Conservation (phyloP, 2,329 filamentous ascomycete species). For the Spiromastix sp. region DNA sequence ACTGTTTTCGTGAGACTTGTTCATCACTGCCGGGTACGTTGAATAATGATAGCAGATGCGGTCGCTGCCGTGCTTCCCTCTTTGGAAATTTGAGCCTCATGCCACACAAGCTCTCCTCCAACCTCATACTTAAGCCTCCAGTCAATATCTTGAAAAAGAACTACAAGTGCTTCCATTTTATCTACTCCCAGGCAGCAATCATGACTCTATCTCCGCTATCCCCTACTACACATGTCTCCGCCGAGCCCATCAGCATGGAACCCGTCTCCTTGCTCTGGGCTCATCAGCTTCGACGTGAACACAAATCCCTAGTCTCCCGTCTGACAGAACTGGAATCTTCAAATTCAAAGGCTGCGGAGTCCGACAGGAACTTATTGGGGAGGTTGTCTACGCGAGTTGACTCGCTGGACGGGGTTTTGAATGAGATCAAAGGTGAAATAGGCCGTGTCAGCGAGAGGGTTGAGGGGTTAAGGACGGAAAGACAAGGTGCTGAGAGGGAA, state of each 20-base stretch:
- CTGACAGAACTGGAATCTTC: constrained; percentile 15
- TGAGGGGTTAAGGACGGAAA: constrained; percentile 3
- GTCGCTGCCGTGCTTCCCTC: no score
- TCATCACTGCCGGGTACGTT: no score
- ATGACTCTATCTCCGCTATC: neutral
- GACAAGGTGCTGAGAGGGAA: no score
- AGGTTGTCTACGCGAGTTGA: neutral
- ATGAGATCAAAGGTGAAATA: constrained; percentile 5
- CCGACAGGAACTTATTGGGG: neutral
- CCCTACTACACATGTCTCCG: no score
- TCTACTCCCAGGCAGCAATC: no score
- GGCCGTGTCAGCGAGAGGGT: constrained; percentile 1
- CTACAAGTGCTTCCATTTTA: no score
- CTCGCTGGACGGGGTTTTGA: neutral
- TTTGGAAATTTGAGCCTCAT: no score
- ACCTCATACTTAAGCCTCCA: no score
- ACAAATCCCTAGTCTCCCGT: constrained; percentile 20
- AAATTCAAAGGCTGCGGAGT: neutral
- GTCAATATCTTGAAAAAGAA: no score
- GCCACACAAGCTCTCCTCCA: no score
- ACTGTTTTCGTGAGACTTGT: no score
- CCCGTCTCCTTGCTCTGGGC: constrained; percentile 26
- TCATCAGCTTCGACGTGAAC: constrained; percentile 28
- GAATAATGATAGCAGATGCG: no score
- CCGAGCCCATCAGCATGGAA: neutral